Base-by-base conservation (phyloP, 2,329 filamentous ascomycete species). In the Trichophaea hybrida region DNA sequence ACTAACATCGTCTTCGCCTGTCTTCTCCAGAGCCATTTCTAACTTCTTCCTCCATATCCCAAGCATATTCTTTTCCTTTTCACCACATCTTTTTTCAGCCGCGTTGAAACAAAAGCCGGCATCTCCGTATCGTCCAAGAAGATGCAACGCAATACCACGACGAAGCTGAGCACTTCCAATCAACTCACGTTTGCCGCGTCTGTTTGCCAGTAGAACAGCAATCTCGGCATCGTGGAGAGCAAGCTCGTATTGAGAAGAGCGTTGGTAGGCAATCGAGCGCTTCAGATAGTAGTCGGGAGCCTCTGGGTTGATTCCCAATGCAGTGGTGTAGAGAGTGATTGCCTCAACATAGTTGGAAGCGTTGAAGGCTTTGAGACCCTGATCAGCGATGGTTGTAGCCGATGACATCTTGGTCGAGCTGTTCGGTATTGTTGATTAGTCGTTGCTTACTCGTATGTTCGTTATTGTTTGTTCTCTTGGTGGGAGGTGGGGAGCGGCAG, bases 281-380 rank as follows among this genome's bases (percentile, higher is more conserved):
- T 82, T 78, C 67, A 82, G 79, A 69, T 82, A 82, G 72, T 84
- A 85, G 66, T 78, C 74, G 6, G 80, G 78, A 1, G 82, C 80
- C 40, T 74, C 77, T 1, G 81, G 78, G 37, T 77, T 77, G 58
- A 75, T 70, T 33, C 50, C 57, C 15, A 82, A 71, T 24, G 80
- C 80, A 38, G 73, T 71, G 4, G 80, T 80, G 69, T 76, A 82
- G 63, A 75, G 72, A 54, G 74, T 70, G 64, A 84, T 76, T 38
- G 82, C 82, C 64, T 74, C 72, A 10, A 74, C 71, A 66, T 76
- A 81, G 64, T 83, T 75, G 54, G 75, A 75, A 32, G 70, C 72
- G 48, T 74, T 72, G 48, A 84, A 74, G 52, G 82, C 80, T 62
- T 76, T 75, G 59, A 78, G 77, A 61, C 80, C 81, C 64, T 75